Evolutionary conservation across 2,329 filamentous ascomycete genomes (phyloP).

Genomic region (Penicillium concentricum): DNA sequence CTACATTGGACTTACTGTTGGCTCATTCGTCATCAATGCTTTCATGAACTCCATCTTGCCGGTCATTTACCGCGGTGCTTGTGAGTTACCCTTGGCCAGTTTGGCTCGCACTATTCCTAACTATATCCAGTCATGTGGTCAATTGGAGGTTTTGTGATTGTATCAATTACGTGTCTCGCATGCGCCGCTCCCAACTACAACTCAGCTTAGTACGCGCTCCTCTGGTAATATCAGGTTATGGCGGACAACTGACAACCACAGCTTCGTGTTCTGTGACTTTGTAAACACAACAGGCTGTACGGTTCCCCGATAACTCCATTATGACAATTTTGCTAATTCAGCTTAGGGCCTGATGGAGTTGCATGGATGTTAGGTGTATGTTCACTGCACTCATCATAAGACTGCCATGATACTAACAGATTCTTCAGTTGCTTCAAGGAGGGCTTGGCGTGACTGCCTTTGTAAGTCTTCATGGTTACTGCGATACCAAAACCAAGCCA

Average conservation of each 20-base stretch:
- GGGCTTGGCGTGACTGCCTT: slow-evolving; percentile 54
- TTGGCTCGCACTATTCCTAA: slow-evolving; percentile 2
- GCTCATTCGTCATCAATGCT: slow-evolving; percentile 63
- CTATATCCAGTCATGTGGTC: slow-evolving; percentile 59
- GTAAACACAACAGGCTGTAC: slow-evolving; percentile 64
- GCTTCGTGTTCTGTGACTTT: slow-evolving; percentile 60
- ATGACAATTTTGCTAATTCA: slow-evolving; percentile 8
- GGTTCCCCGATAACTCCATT: not conserved
- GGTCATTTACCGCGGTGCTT: slow-evolving; percentile 64
- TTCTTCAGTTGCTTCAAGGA: slow-evolving; percentile 44
- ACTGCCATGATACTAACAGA: slow-evolving; percentile 8
- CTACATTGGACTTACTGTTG: slow-evolving; percentile 62
- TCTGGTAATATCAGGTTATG: too few species aligned
- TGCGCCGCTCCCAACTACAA: slow-evolving; percentile 66
- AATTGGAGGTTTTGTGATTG: slow-evolving; percentile 64
- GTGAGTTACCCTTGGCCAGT: slow-evolving; percentile 14
- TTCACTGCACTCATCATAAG: not conserved
- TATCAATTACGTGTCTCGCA: slow-evolving; percentile 66
- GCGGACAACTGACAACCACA: slow-evolving; percentile 8
- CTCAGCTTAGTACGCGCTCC: slow-evolving; percentile 51
- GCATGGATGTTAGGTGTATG: slow-evolving; percentile 43
- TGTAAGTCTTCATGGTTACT: slow-evolving; percentile 29
- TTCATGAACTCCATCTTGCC: slow-evolving; percentile 64
- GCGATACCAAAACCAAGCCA: not conserved
- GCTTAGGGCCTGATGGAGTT: slow-evolving; percentile 59